Percentiles rank a stretch among this genome's conserved stretches.
Conservation (phyloP, 2,329 filamentous ascomycete species). For the Phyllosticta citrichinensis region DNA sequence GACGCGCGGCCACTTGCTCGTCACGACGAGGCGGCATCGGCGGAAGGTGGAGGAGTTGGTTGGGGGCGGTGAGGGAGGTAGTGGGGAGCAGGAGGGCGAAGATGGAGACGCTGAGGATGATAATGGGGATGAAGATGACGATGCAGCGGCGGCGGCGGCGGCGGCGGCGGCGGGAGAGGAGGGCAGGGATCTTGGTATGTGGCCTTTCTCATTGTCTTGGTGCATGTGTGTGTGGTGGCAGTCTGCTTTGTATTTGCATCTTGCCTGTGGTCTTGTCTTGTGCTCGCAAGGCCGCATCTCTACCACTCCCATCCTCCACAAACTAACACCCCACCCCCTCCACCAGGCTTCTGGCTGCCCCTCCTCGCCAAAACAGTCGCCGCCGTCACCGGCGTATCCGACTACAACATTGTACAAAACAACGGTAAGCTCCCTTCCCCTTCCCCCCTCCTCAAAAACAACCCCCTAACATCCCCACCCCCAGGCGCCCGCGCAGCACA, state of each 20-base stretch:
- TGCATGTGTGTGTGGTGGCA: no score
- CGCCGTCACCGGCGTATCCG: slow-evolving; percentile 57
- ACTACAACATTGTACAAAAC: slow-evolving; percentile 97
- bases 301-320: neutral
- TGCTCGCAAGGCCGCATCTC: neutral
- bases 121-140: neutral
- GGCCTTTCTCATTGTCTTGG: neutral
- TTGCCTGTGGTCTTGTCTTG: neutral
- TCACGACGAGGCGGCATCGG: slow-evolving; percentile 68
- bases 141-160: slow-evolving; percentile 14
- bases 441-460: neutral
- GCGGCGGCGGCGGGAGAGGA: slow-evolving; percentile 38
- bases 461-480: neutral
- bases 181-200: slow-evolving; percentile 55
- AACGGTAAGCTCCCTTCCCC: slow-evolving; percentile 47
- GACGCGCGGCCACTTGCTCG: slow-evolving; percentile 69
- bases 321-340: neutral
- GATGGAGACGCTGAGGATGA: neutral
- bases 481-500: slow-evolving; percentile 72
- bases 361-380: slow-evolving; percentile 63
- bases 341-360: slow-evolving; percentile 48
- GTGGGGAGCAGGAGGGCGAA: slow-evolving; percentile 29
- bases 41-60: slow-evolving; percentile 65
- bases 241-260: neutral
- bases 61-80: slow-evolving; percentile 51